phyloP scores from a whole-genome alignment of 1,139 yeast genomes.

The Suhomyces choctaworum region DNA sequence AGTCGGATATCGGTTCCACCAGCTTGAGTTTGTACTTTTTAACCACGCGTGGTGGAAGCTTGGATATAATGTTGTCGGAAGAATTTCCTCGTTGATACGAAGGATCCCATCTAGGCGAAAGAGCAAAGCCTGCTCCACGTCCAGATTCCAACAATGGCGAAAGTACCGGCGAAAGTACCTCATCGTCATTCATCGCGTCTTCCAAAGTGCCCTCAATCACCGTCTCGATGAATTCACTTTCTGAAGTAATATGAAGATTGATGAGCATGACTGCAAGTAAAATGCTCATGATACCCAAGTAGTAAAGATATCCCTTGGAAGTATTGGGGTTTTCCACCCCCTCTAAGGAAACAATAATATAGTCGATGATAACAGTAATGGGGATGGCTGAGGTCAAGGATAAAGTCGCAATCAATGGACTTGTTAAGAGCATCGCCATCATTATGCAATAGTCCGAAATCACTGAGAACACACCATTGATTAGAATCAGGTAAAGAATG shows the following conservation, averaged over 20 bases:
- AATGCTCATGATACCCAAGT: conserved; percentile 48
- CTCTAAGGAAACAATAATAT: conserved; percentile 29
- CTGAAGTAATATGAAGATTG: conserved; percentile 44
- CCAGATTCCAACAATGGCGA: conserved; percentile 36
- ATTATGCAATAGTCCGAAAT: conserved; percentile 52
- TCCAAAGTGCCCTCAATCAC: conserved; percentile 52
- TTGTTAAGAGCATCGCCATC: conserved; percentile 52
- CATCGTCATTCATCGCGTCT: conserved; percentile 49
- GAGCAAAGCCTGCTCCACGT: conserved; percentile 2
- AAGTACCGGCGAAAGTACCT: conserved; percentile 46
- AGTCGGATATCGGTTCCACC: conserved; percentile 12
- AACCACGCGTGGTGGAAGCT: conserved; percentile 15
- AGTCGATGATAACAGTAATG: conserved; percentile 50
- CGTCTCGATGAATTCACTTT: conserved; percentile 47
- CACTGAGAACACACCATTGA: conserved; percentile 48
- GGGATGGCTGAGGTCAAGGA: conserved; percentile 56
- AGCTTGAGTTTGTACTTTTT: conserved; percentile 9
- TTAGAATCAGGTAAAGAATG: conserved; percentile 34
- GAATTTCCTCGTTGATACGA: conserved; percentile 9
- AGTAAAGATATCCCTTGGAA: conserved; percentile 35
- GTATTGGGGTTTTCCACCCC: conserved; percentile 19
- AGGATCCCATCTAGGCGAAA: conserved; percentile 3
- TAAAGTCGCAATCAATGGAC: conserved; percentile 54
- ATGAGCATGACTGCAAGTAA: conserved; percentile 49
- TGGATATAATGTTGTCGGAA: conserved; percentile 10